These are phyloP conservation scores for Trichodelitschia bisporula DNA, from an alignment of 495 filamentous ascomycete species.

Conservation along the genomic window DNA sequence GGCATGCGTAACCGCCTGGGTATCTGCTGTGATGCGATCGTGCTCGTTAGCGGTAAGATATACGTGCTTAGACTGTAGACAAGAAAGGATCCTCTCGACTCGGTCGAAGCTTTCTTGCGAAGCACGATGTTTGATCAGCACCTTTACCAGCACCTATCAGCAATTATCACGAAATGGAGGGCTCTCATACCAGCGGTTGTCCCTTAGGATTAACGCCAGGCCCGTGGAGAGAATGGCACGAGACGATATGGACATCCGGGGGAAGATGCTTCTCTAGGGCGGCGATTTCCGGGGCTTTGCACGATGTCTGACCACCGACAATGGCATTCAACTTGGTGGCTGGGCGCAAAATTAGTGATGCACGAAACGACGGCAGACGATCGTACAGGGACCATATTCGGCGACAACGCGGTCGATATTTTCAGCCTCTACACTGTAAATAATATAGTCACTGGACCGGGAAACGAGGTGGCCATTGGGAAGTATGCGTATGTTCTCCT, in stretches of 20 bases:
- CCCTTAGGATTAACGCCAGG: slow-evolving; percentile 67
- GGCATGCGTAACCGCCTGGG: slow-evolving; percentile 91
- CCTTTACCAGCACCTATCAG: slow-evolving; percentile 24
- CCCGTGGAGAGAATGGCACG: slow-evolving; percentile 90
- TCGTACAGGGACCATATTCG: slow-evolving; percentile 74
- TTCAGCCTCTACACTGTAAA: slow-evolving; percentile 93
- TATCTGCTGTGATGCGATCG: slow-evolving; percentile 93
- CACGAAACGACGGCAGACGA: too few relatives aligned
- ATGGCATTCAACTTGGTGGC: slow-evolving; percentile 85
- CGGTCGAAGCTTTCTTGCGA: slow-evolving; percentile 50
- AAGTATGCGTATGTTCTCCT: slow-evolving; percentile 54
- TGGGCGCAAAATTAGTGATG: slow-evolving; percentile 18
- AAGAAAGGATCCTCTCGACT: slow-evolving; percentile 56
- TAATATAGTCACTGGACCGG: slow-evolving; percentile 81
- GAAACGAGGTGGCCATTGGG: slow-evolving; percentile 89
- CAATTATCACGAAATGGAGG: background rate
- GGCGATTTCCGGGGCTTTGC: slow-evolving; percentile 88
- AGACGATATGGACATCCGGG: slow-evolving; percentile 73
- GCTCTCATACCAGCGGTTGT: slow-evolving; percentile 47
- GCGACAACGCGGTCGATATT: slow-evolving; percentile 65
- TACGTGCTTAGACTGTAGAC: slow-evolving; percentile 60
- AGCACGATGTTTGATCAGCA: slow-evolving; percentile 78
- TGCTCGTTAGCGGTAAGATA: slow-evolving; percentile 67
- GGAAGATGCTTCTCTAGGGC: slow-evolving; percentile 84
- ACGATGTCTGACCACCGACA: slow-evolving; percentile 92